phyloP scores from a whole-genome alignment of 805 yeast species.

The Teunomyces atbi region DNA sequence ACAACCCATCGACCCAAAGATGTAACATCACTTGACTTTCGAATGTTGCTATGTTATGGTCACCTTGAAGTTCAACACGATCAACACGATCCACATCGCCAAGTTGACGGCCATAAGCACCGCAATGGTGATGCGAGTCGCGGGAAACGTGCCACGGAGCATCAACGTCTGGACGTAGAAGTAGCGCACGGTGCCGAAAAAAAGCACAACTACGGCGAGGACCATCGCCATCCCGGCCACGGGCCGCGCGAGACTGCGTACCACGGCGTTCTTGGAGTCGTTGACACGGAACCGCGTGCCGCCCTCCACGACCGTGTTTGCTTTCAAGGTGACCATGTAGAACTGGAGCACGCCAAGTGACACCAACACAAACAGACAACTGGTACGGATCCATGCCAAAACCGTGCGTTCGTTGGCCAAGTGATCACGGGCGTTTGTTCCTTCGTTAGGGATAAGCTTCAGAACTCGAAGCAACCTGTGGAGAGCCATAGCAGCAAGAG shows the following conservation, averaged over 20 bases:
- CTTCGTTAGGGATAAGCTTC: constrained; percentile 17
- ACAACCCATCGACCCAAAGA: too few species aligned
- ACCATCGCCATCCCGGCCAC: constrained; percentile 16
- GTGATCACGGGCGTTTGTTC: constrained; percentile 40
- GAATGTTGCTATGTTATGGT: not conserved
- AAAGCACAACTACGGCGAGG: constrained; percentile 15
- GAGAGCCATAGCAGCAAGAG: too few species aligned
- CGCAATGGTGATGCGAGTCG: constrained; percentile 19
- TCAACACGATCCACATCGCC: constrained; percentile 17
- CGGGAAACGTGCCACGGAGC: constrained; percentile 21
- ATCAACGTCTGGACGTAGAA: constrained; percentile 24
- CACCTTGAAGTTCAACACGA: constrained; percentile 17
- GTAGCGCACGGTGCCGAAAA: constrained; percentile 24
- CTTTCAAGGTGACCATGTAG: constrained; percentile 16
- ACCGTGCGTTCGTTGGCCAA: constrained; percentile 36
- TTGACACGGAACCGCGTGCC: not conserved
- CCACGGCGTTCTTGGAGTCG: not conserved
- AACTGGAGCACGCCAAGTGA: constrained; percentile 25
- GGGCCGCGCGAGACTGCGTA: constrained; percentile 12
- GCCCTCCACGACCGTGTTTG: constrained; percentile 4
- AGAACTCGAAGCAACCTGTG: not conserved
- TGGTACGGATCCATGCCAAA: constrained; percentile 29
- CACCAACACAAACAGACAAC: constrained; percentile 21
- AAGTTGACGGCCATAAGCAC: constrained; percentile 17
- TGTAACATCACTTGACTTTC: too few species aligned